Conservation (phyloP, 2,329 filamentous ascomycete species). For the Colletotrichum caudatum region DNA sequence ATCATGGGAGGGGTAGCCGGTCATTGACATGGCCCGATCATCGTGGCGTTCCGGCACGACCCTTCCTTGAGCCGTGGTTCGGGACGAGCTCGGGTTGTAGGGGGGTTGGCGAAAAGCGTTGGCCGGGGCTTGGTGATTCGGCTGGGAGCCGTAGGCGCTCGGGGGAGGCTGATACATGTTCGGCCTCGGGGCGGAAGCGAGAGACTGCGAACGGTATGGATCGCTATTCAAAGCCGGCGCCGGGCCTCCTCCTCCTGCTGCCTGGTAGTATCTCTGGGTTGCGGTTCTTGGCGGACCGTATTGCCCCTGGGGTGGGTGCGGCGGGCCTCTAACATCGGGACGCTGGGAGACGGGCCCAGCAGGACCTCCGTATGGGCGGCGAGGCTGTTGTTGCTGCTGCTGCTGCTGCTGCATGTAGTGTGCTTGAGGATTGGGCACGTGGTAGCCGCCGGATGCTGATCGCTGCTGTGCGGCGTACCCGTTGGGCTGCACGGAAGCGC, state of each 20-base stretch:
- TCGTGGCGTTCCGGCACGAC: conserved; percentile 92
- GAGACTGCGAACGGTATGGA: conserved; percentile 90
- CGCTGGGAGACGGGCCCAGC: conserved; percentile 61
- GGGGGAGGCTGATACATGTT: conserved; percentile 76
- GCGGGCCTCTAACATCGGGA: conserved; percentile 67
- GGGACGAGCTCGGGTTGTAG: conserved; percentile 75
- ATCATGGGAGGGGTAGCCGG: conserved; percentile 77
- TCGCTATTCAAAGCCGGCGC: conserved; percentile 84
- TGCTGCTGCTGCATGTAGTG: conserved; percentile 57
- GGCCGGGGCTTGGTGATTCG: conserved; percentile 70
- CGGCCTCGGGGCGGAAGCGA: conserved; percentile 81
- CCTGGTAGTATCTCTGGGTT: conserved; percentile 71
- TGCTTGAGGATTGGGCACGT: conserved; percentile 56
- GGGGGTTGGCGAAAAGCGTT: conserved; percentile 83
- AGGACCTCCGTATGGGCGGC: conserved; percentile 60
- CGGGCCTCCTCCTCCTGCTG: conserved; percentile 68
- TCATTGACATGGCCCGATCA: conserved; percentile 97
- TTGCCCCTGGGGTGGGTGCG: conserved; percentile 52
- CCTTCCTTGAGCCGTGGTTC: conserved; percentile 91
- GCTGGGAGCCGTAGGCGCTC: conserved; percentile 59
- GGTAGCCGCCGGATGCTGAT: conserved; percentile 62
- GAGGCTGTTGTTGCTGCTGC: conserved; percentile 57
- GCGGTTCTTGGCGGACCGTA: conserved; percentile 54
- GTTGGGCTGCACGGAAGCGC: conserved; percentile 49
- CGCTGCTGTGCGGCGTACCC: conserved; percentile 58